These are phyloP conservation scores for Nemania diffusa DNA, from an alignment of 2,329 filamentous ascomycete genomes.

Conservation along the genomic window DNA sequence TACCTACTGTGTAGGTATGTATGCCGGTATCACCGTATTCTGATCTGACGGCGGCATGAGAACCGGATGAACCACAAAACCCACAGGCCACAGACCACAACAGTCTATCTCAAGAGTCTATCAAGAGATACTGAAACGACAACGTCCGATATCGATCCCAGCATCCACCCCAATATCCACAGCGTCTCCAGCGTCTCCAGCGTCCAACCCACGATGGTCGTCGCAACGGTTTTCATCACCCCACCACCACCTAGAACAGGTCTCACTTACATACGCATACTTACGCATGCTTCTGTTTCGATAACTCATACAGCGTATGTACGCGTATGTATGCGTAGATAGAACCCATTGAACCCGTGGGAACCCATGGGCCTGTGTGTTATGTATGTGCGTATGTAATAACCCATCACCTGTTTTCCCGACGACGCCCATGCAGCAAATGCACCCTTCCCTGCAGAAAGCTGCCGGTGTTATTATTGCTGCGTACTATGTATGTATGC, in stretches of 20 bases:
- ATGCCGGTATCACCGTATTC: conserved; percentile 13
- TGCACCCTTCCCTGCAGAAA: conserved; percentile 34
- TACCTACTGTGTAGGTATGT: too few species aligned
- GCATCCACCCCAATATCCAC: background rate
- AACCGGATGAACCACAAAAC: conserved; percentile 9
- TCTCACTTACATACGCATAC: background rate
- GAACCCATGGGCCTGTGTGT: background rate
- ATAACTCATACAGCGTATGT: background rate
- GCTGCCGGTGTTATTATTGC: conserved; percentile 1
- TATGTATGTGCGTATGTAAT: background rate
- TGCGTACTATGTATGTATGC: background rate
- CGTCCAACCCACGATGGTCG: conserved; percentile 24
- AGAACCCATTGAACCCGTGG: background rate
- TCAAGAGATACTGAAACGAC: conserved; percentile 37
- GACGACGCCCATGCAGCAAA: conserved; percentile 24
- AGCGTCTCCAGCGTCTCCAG: background rate
- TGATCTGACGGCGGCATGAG: conserved; percentile 22
- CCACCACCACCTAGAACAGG: conserved; percentile 1
- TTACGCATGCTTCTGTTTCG: background rate
- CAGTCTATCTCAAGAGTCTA: background rate
- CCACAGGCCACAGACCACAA: conserved; percentile 3
- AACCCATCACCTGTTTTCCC: conserved; percentile 35
- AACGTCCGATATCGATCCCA: conserved; percentile 37
- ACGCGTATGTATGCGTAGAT: background rate
- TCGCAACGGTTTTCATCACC: conserved; percentile 5